Conservation (phyloP, 202 grass and related monocot genomes). For the Sporobolus alterniflorus region DNA sequence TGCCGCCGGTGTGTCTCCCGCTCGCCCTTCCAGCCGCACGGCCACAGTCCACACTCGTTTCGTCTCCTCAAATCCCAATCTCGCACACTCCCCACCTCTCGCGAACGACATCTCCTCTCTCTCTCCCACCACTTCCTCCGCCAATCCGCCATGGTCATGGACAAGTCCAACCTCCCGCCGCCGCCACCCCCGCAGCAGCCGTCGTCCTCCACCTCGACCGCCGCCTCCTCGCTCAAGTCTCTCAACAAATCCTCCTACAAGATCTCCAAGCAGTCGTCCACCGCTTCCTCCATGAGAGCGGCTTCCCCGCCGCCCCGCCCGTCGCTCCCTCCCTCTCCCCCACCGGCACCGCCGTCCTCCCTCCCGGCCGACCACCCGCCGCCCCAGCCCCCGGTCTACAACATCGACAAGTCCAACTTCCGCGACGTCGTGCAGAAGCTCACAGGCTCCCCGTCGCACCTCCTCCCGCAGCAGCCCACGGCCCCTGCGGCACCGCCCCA, state of each 20-base stretch:
- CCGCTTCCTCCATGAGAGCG: conserved; percentile 32
- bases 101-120: too few species aligned
- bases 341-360: conserved; percentile 6
- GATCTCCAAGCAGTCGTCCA: conserved; percentile 79
- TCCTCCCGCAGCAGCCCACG: conserved; percentile 41
- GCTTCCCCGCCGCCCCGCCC: conserved; percentile 25
- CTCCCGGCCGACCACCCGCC: conserved; percentile 52
- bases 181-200: neutral
- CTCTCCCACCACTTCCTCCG: neutral
- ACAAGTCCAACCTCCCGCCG: conserved; percentile 44
- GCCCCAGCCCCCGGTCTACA: conserved; percentile 94
- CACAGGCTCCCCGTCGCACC: conserved; percentile 85
- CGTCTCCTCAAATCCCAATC: conserved; percentile 47
- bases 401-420: conserved; percentile 99
- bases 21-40: too few species aligned
- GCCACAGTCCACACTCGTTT: too few species aligned
- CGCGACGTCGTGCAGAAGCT: conserved; percentile 99
- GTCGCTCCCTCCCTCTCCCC: conserved; percentile 38
- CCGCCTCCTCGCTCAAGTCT: conserved; percentile 59
- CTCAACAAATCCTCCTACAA: conserved; percentile 97
- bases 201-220: neutral
- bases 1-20: too few species aligned
- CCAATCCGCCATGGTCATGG: conserved; percentile 37
- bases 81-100: conserved; percentile 6
- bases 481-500: neutral